These are phyloP conservation scores for Dactylellina cionopaga DNA, from an alignment of 2,329 filamentous ascomycete genomes.

Conservation along the genomic window DNA sequence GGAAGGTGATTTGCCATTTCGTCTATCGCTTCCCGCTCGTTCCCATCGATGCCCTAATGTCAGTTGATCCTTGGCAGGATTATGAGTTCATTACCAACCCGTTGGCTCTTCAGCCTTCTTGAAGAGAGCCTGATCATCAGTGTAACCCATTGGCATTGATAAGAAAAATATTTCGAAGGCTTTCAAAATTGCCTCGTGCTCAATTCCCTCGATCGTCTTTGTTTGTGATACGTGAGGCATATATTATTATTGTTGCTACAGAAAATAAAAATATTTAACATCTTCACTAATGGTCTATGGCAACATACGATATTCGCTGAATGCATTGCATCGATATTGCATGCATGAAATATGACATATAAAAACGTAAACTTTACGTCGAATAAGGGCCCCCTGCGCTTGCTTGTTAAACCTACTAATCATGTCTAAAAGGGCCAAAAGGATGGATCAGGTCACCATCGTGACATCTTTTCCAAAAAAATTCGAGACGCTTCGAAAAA, in stretches of 20 bases:
- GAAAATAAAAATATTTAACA: too few species aligned
- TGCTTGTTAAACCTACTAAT: constrained; percentile 8
- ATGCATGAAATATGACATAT: constrained; percentile 38
- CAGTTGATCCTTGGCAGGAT: constrained; percentile 30
- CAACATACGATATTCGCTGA: too few species aligned
- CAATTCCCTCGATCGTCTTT: constrained; percentile 18
- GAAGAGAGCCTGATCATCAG: constrained; percentile 18
- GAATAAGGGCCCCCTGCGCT: neutral
- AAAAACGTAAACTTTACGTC: constrained; percentile 53
- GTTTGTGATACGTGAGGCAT: constrained; percentile 36
- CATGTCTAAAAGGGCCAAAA: neutral
- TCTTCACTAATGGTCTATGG: too few species aligned
- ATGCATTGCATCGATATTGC: neutral
- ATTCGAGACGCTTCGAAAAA: constrained; percentile 9
- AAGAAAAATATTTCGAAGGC: neutral
- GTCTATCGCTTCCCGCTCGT: constrained; percentile 27
- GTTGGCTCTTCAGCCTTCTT: constrained; percentile 3
- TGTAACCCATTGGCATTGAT: constrained; percentile 41
- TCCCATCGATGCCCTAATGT: constrained; percentile 12
- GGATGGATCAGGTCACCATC: constrained; percentile 46
- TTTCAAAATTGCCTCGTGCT: constrained; percentile 30
- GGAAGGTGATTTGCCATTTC: constrained; percentile 17
- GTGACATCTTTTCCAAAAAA: constrained; percentile 21
- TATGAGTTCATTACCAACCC: constrained; percentile 31
- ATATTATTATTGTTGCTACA: too few species aligned